phyloP scores from a whole-genome alignment of 2,329 filamentous ascomycete genomes.

The Penicillium sp. region DNA sequence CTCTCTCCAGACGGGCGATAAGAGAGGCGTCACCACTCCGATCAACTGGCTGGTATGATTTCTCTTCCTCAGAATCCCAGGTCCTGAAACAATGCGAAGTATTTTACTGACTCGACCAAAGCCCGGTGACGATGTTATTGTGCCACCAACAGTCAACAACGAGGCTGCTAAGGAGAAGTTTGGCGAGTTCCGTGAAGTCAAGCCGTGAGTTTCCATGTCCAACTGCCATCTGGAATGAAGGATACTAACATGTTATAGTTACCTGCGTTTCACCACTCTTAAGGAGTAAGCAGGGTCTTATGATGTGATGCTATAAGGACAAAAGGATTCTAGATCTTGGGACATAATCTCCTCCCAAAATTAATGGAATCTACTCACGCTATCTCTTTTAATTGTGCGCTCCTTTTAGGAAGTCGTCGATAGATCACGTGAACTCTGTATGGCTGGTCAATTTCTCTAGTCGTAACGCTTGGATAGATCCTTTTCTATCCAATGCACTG shows the following conservation, averaged over 20 bases:
- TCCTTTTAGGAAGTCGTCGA: not conserved
- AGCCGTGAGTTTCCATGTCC: constrained; percentile 46
- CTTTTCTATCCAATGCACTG: not conserved
- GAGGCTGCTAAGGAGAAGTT: constrained; percentile 86
- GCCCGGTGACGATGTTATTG: constrained; percentile 85
- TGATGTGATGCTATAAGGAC: constrained; percentile 14
- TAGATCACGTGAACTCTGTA: not conserved
- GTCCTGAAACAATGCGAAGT: not conserved
- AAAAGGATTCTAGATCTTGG: not conserved
- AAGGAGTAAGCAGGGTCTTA: constrained; percentile 30
- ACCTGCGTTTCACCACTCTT: constrained; percentile 36
- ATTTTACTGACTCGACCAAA: not conserved
- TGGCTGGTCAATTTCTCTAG: not conserved
- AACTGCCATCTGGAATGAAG: not conserved
- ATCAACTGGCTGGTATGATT: constrained; percentile 68
- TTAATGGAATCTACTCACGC: not conserved
- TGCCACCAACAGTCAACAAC: constrained; percentile 77
- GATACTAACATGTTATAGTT: constrained; percentile 32
- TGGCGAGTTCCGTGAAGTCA: constrained; percentile 64
- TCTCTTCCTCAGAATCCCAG: not conserved
- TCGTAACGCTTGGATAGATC: not conserved
- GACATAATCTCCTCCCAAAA: not conserved
- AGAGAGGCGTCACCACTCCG: constrained; percentile 81
- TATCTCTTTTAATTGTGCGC: not conserved
- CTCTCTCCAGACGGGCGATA: constrained; percentile 78